These are phyloP conservation scores for Lepiota venenata DNA, from an alignment of 768 basidiomycete species.

Conservation along the genomic window DNA sequence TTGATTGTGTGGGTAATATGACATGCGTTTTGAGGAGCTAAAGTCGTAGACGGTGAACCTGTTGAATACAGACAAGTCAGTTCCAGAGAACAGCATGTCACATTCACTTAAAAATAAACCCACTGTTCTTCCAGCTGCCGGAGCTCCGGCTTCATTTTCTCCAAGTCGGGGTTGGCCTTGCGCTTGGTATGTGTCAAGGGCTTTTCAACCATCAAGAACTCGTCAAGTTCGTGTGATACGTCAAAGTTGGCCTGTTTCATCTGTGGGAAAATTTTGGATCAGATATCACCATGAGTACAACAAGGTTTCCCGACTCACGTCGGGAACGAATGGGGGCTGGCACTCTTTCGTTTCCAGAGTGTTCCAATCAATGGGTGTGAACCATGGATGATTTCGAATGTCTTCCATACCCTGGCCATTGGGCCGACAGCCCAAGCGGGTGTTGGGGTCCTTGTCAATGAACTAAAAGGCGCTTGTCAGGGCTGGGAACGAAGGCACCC, in stretches of 20 bases:
- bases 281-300: slow-evolving; percentile 1
- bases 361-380: slow-evolving; percentile 78
- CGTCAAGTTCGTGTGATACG: slow-evolving; percentile 94
- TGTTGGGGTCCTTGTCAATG: slow-evolving; percentile 76
- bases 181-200: slow-evolving; percentile 94
- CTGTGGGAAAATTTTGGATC: slow-evolving; percentile 36
- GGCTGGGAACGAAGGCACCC: slow-evolving; percentile 10
- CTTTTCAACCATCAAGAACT: slow-evolving; percentile 96
- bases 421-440: slow-evolving; percentile 77
- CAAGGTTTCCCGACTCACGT: slow-evolving; percentile 54
- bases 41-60: slow-evolving; percentile 94
- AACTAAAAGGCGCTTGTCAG: slow-evolving; percentile 47
- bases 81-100: neutral
- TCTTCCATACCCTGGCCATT: slow-evolving; percentile 72
- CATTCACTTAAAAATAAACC: slow-evolving; percentile 22
- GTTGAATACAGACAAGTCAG: slow-evolving; percentile 5
- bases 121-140: slow-evolving; percentile 93
- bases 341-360: slow-evolving; percentile 63
- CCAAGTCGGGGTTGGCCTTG: slow-evolving; percentile 80
- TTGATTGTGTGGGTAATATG: slow-evolving; percentile 88
- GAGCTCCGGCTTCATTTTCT: slow-evolving; percentile 88
- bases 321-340: slow-evolving; percentile 86
- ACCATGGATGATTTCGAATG: slow-evolving; percentile 84
- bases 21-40: slow-evolving; percentile 61
- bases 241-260: slow-evolving; percentile 98